These are phyloP conservation scores for Periconia sp. DNA, from an alignment of 2,329 filamentous ascomycete species.

Conservation along the genomic window DNA sequence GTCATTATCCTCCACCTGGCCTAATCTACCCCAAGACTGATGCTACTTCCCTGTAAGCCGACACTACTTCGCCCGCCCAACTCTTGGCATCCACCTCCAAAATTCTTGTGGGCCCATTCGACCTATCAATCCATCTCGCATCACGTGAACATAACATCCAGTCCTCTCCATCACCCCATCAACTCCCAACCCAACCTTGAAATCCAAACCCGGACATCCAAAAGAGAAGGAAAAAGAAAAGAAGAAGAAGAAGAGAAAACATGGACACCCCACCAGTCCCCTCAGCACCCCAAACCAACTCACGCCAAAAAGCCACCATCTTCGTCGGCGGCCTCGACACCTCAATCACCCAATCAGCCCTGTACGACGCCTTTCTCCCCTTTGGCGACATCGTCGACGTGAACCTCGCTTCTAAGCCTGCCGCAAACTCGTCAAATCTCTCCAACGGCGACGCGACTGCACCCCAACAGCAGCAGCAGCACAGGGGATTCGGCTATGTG, in stretches of 20 bases:
- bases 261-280: conserved; percentile 63
- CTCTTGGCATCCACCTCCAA: neutral
- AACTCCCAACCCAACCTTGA: neutral
- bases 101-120: too few relatives aligned
- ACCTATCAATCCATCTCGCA: too few relatives aligned
- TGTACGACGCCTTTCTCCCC: conserved; percentile 91
- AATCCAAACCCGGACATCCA: neutral
- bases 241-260: conserved; percentile 22
- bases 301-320: conserved; percentile 86
- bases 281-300: conserved; percentile 13
- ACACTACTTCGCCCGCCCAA: neutral
- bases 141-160: too few relatives aligned
- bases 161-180: neutral
- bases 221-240: neutral
- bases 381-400: conserved; percentile 96
- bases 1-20: neutral
- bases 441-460: too few relatives aligned
- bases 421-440: conserved; percentile 75
- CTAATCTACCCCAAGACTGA: neutral
- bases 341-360: conserved; percentile 70
- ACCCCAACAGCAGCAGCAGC: conserved; percentile 49
- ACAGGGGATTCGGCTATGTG: conserved; percentile 94
- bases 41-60: neutral
- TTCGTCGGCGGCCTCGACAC: conserved; percentile 88
- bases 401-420: conserved; percentile 79